These are phyloP conservation scores for Knoxdaviesia capensis DNA, from an alignment of 2,329 filamentous ascomycete genomes.

Conservation along the genomic window DNA sequence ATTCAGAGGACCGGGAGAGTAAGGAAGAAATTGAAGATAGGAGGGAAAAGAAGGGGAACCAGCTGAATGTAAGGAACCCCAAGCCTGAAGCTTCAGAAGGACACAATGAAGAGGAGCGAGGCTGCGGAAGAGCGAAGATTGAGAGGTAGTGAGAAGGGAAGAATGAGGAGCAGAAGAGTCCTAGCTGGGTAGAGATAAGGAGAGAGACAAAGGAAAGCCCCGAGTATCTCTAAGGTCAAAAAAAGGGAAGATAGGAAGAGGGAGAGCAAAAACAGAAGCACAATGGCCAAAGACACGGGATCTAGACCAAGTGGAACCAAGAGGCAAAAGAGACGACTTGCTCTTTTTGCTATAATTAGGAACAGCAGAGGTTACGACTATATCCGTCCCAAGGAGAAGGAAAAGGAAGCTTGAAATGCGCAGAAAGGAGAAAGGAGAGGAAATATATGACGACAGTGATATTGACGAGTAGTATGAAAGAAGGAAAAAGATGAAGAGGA, in stretches of 20 bases:
- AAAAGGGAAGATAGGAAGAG: too few species aligned
- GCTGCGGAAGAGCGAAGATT: constrained; percentile 3
- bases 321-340: not conserved
- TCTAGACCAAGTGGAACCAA: too few species aligned
- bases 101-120: not conserved
- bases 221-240: too few species aligned
- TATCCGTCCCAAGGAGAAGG: not conserved
- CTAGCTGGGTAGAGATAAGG: not conserved
- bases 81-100: not conserved
- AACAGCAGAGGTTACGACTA: not conserved
- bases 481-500: not conserved
- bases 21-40: not conserved
- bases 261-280: too few species aligned
- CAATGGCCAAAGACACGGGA: too few species aligned
- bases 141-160: constrained; percentile 2
- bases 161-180: not conserved
- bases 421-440: not conserved
- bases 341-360: not conserved
- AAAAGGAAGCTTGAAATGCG: not conserved
- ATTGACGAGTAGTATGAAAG: not conserved
- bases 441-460: not conserved
- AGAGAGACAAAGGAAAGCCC: too few species aligned
- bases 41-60: not conserved
- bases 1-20: not conserved
- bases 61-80: too few species aligned